Evolutionary conservation across 495 filamentous ascomycete species (phyloP).

Genomic region (Penicillium coprophilum): DNA sequence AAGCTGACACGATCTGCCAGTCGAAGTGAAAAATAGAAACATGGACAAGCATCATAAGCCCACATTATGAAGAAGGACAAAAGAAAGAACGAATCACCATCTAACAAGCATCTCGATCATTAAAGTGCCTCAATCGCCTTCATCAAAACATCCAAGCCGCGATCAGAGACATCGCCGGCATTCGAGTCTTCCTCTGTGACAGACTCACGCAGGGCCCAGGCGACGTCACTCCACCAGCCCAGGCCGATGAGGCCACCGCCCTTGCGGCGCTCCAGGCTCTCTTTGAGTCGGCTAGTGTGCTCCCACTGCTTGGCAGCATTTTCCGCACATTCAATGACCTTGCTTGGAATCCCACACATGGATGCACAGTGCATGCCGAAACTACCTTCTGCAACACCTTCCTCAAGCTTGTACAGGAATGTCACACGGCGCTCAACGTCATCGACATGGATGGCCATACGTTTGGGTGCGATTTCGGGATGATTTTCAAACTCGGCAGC

Average conservation of each 20-base stretch:
- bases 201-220: slow-evolving; percentile 67
- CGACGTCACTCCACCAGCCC: slow-evolving; percentile 89
- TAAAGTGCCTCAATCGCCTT: slow-evolving; percentile 77
- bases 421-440: slow-evolving; percentile 79
- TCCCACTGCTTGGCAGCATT: slow-evolving; percentile 92
- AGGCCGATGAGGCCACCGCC: slow-evolving; percentile 77
- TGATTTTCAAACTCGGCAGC: slow-evolving; percentile 86
- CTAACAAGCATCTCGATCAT: slow-evolving; percentile 3
- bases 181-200: slow-evolving; percentile 44
- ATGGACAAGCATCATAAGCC: background rate
- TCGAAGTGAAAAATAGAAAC: slow-evolving; percentile 1
- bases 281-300: slow-evolving; percentile 84
- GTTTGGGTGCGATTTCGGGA: slow-evolving; percentile 78
- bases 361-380: slow-evolving; percentile 99
- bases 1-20: background rate
- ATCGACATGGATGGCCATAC: slow-evolving; percentile 95
- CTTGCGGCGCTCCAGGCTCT: slow-evolving; percentile 79
- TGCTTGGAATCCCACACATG: slow-evolving; percentile 90
- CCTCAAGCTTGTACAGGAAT: slow-evolving; percentile 93
- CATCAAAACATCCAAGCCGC: slow-evolving; percentile 67
- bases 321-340: slow-evolving; percentile 84
- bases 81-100: slow-evolving; percentile 6
- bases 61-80: background rate
- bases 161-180: slow-evolving; percentile 42
- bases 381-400: slow-evolving; percentile 92